phyloP scores from a whole-genome alignment of 139 green algal genomes.

The Coccomyxa sp. region DNA sequence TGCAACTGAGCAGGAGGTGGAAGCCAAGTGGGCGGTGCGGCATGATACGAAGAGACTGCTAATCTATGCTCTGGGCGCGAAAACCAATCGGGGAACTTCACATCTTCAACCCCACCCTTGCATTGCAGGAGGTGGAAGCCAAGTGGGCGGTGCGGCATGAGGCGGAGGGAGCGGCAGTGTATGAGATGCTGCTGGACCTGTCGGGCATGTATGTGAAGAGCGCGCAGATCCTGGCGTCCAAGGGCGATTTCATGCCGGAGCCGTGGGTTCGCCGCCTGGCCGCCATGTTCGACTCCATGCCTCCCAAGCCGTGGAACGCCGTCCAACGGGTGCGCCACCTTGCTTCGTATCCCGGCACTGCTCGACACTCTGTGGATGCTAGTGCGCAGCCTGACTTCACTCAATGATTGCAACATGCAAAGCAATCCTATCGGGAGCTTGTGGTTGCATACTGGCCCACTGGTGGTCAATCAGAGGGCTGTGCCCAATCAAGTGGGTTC shows the following conservation, averaged over 20 bases:
- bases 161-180: neutral
- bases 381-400: too few species aligned
- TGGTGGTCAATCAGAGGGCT: neutral
- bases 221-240: slow-evolving; percentile 21
- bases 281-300: slow-evolving; percentile 24
- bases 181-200: slow-evolving; percentile 16
- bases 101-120: neutral
- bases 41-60: too few species aligned
- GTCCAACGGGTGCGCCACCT: slow-evolving; percentile 7
- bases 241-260: slow-evolving; percentile 18
- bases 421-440: too few species aligned
- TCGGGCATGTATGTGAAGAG: slow-evolving; percentile 19
- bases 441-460: neutral
- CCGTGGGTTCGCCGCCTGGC: slow-evolving; percentile 2
- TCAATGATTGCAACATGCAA: too few species aligned
- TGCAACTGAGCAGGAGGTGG: neutral
- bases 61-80: too few species aligned
- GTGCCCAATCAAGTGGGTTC: too few species aligned
- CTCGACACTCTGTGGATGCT: neutral
- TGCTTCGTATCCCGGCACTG: neutral
- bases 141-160: slow-evolving; percentile 13
- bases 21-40: neutral
- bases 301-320: slow-evolving; percentile 8
- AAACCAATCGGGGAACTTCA: neutral
- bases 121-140: neutral